A percentile compares a stretch with the other conserved stretches of the same genome.
These are phyloP conservation scores for Haematococcus lacustris DNA, from an alignment of 139 green algal genomes.

Conservation along the genomic window DNA sequence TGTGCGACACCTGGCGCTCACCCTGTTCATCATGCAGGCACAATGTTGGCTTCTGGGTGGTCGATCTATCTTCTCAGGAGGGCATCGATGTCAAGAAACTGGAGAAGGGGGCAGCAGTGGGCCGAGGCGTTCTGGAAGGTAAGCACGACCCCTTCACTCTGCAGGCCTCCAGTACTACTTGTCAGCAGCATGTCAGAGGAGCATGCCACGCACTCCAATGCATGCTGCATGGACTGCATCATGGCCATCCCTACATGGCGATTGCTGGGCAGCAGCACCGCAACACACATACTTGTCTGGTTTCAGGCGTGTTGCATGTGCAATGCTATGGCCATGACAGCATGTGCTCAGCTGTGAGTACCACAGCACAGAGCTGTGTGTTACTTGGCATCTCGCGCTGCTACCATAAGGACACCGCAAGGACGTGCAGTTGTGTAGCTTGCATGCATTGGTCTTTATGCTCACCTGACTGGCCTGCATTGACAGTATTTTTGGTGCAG, in stretches of 20 bases:
- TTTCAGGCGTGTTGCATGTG: background rate
- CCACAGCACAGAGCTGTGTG: no score
- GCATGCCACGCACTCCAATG: background rate
- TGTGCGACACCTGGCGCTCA: no score
- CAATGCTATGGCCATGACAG: no score
- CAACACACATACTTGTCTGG: background rate
- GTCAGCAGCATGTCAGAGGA: no score
- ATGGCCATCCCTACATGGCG: background rate
- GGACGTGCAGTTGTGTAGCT: background rate
- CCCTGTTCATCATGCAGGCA: no score
- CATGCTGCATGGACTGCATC: background rate
- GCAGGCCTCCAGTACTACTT: background rate
- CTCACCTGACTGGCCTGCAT: background rate
- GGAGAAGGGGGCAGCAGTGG: slow-evolving; percentile 63
- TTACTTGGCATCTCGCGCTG: background rate
- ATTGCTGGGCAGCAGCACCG: background rate
- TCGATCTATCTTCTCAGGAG: slow-evolving; percentile 63
- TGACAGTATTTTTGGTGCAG: background rate
- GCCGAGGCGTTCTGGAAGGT: slow-evolving; percentile 32
- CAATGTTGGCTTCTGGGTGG: slow-evolving; percentile 71
- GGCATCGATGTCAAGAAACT: slow-evolving; percentile 56
- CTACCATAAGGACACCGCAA: background rate
- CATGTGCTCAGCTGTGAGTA: no score
- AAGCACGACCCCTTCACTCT: no score
- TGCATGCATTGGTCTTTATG: background rate